Evolutionary conservation across 2,329 filamentous ascomycete species (phyloP), one percentile per base, ranked within the genome.

Genomic region (Xylaria sp.): DNA sequence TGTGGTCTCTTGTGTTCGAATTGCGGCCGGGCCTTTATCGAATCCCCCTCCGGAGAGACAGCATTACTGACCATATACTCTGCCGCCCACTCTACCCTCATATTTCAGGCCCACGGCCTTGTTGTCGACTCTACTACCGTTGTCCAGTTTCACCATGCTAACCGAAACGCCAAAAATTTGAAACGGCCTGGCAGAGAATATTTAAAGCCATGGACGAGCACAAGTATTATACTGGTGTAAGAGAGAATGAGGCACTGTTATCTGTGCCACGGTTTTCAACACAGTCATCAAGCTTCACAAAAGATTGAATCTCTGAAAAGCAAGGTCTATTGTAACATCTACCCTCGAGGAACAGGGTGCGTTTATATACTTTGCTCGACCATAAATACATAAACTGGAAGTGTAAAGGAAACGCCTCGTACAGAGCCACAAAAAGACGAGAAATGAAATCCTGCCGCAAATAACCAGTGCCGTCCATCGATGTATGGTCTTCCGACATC

Each of bases 401-500:
- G 5, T 3, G 39, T 42, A 17, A 20, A 42, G 39, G 39, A 42
- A 20, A 42, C 39, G 38, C 38, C 38, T 42, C 38, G 15, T 42
- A 25, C n/a, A 25, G 11, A 45, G 38, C 25, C 36, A 44, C 36
- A 56, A 42, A 44, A n/a, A 56, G 22, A 57, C 10, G 27, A 45
- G 22, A 44, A 29, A 20, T 1, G 39, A n/a, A 4, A 42, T 20
- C 38, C 15, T 57, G n/a, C 36, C 20, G 38, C 54, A 38, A 57
- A 45, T 17, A 57, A n/a, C 54, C 22, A 25, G 17, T 44, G 39
- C 51, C 42, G 54, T 36, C 60, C 42, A 45, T 36, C 60, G 13
- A 54, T 1, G 10, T 11, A 47, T 27, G 25, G 22, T 15, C 44
- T 47, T 47, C 10, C 11, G 20, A 13, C 44, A 47, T 47, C 44